Conservation (phyloP, 2,329 filamentous ascomycete species). For the Diplodia sapinea region DNA sequence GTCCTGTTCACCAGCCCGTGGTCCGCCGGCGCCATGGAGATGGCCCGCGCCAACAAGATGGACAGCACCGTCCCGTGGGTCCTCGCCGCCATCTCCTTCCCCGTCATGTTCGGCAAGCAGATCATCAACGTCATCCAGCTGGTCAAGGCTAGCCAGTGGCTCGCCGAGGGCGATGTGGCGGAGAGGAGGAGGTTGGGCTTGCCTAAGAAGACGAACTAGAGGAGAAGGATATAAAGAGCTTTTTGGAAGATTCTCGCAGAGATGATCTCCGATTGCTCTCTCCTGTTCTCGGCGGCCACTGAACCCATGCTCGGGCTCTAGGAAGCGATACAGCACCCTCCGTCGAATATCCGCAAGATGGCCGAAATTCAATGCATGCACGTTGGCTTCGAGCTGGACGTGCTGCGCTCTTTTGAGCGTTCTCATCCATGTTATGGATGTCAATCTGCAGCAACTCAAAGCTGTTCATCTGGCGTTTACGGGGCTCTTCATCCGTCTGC, state of each 20-base stretch:
- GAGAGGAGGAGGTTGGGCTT: slow-evolving; percentile 58
- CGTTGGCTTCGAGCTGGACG: background rate
- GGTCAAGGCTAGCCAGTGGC: slow-evolving; percentile 87
- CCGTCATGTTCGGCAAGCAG: slow-evolving; percentile 91
- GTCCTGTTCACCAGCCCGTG: slow-evolving; percentile 87
- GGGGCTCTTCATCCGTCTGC: background rate
- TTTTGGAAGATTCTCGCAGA: background rate
- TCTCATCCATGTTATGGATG: background rate
- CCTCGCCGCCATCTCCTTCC: slow-evolving; percentile 77
- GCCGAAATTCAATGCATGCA: background rate
- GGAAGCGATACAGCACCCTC: background rate
- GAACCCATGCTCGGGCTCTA: background rate
- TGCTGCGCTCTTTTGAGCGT: background rate
- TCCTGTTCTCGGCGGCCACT: background rate
- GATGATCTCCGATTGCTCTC: background rate
- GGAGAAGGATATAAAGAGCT: too few species aligned
- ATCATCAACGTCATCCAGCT: slow-evolving; percentile 93
- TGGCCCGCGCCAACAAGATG: slow-evolving; percentile 87
- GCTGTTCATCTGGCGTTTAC: background rate
- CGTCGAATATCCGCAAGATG: background rate
- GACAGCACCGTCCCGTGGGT: slow-evolving; percentile 72
- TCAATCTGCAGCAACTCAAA: background rate
- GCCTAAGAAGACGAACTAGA: slow-evolving; percentile 45
- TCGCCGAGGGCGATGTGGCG: slow-evolving; percentile 87
- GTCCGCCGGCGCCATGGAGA: slow-evolving; percentile 88